Base-by-base conservation (phyloP, 208 protist species). In the Tritrichomonas musculus region DNA sequence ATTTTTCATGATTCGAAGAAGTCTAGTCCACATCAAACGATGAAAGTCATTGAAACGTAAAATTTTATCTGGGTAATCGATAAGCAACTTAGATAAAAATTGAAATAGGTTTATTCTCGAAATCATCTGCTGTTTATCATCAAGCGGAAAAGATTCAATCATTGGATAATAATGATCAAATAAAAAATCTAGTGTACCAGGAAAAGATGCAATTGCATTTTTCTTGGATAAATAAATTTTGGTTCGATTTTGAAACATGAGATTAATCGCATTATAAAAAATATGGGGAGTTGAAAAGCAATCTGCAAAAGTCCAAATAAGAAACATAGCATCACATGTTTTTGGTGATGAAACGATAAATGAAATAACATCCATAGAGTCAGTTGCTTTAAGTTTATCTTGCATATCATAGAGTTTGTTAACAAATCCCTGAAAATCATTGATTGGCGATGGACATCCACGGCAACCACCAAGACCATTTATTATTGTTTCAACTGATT, bases 101-200 rank as follows among this genome's bases (percentile, higher is more conserved):
- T 88, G 41, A 39, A 88, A 33, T 0, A 88, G 47, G 13, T 88
- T 49, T 57, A 88, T 88, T 8, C 47, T 5, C 3, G 77, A 60
- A 20, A 39, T 36, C 0, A 57, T 57, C n/a, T 25, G 3, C n/a
- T 88, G 17, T n/a, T 88, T n/a, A 47, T 88, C 39, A 88, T 27
- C 30, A 39, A 57, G 9, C 1, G 44, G 25, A 41, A 47, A 53
- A 22, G 77, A 47, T 20, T 88, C 77, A 57, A 88, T 25, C 77
- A 88, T 88, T 57, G 77, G 77, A 33, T 27, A 88, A 50, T 88
- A 88, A 36, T 88, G 77, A 57, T 88, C 77, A 47, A 88, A 88
- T 39, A 88, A 39, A 13, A 88, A 53, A 33, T 88, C 77, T 8
- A 69, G 25, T n/a, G 64, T n/a, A 13, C 64, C 64, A 69, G 5